Conservation (phyloP, 305 asterid genomes). For the Lippia alba region DNA sequence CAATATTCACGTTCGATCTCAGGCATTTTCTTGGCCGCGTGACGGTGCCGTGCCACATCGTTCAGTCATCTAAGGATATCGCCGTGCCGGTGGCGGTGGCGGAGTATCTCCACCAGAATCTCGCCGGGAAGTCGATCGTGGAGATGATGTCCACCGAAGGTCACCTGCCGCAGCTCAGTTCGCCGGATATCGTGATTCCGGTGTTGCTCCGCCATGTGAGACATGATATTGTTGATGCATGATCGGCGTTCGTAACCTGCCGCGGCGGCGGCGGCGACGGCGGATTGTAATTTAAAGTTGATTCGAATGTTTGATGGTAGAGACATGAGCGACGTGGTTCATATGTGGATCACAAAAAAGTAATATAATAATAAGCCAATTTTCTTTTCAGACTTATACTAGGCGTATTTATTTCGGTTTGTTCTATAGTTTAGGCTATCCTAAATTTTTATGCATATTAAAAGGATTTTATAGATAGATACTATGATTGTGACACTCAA, state of each 20-base stretch:
- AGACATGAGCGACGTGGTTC: not conserved
- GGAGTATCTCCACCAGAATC: slow-evolving; percentile 70
- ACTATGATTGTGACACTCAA: too few species aligned
- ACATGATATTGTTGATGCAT: slow-evolving; percentile 46
- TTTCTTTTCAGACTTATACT: too few species aligned
- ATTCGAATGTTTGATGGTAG: too few species aligned
- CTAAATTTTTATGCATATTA: too few species aligned
- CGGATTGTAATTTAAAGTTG: too few species aligned
- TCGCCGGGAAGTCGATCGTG: slow-evolving; percentile 67
- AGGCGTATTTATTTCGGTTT: too few species aligned
- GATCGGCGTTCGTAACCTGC: slow-evolving; percentile 1
- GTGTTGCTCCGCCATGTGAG: slow-evolving; percentile 37
- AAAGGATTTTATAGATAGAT: too few species aligned
- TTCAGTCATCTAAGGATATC: slow-evolving; percentile 83
- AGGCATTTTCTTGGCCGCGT: slow-evolving; percentile 61
- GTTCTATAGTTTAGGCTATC: too few species aligned
- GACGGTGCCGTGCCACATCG: slow-evolving; percentile 77
- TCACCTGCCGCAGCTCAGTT: slow-evolving; percentile 81
- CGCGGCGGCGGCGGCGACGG: too few species aligned
- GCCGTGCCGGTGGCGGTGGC: slow-evolving; percentile 84
- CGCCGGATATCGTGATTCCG: slow-evolving; percentile 73
- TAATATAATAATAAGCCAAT: too few species aligned
- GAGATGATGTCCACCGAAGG: slow-evolving; percentile 88
- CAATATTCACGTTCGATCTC: slow-evolving; percentile 67
- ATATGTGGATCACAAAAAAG: not conserved